Base-by-base conservation (phyloP, 805 yeast species). In the Alloascoidea africana region DNA sequence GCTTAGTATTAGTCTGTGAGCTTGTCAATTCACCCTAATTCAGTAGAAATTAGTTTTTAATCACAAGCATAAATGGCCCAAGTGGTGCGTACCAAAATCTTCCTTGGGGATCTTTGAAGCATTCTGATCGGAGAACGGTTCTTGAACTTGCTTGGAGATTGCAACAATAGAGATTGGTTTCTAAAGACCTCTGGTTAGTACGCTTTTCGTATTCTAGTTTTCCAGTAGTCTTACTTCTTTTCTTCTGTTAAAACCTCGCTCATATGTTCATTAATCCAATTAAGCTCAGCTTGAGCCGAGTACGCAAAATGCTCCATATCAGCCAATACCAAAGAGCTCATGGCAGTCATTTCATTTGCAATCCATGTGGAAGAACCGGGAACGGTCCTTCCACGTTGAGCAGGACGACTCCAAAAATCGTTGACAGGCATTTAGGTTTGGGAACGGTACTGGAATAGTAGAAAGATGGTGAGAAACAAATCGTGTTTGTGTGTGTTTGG, bases 341-440 rank as follows among this genome's bases (percentile, higher is more conserved):
- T 57, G 13, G 58, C 54, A 39, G 51, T 48, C 49, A 66, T 52
- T 45, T 70, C 73, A 36, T 52, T 52, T 23, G 67, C 57, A 36
- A 69, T 56, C 73, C 74, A 71, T 42, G 57, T 64, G 8, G 72
- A 65, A 2, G 75, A 55, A 4, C 76, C 79, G 8, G 30, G 30
- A n/a, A n/a, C n/a, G n/a, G n/a, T n/a, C n/a, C n/a, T n/a, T n/a
- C n/a, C n/a, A n/a, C n/a, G n/a, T n/a, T n/a, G n/a, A n/a, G n/a
- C n/a, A n/a, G n/a, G n/a, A n/a, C n/a, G n/a, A n/a, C n/a, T n/a
- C n/a, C n/a, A n/a, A n/a, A n/a, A n/a, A n/a, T n/a, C n/a, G n/a
- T n/a, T n/a, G n/a, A n/a, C n/a, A n/a, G n/a, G n/a, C n/a, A n/a
- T n/a, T n/a, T n/a, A n/a, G n/a, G n/a, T n/a, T n/a, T n/a, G n/a